These are phyloP conservation scores for Lyophyllum semitale DNA, from an alignment of 768 basidiomycete genomes.

Conservation along the genomic window DNA sequence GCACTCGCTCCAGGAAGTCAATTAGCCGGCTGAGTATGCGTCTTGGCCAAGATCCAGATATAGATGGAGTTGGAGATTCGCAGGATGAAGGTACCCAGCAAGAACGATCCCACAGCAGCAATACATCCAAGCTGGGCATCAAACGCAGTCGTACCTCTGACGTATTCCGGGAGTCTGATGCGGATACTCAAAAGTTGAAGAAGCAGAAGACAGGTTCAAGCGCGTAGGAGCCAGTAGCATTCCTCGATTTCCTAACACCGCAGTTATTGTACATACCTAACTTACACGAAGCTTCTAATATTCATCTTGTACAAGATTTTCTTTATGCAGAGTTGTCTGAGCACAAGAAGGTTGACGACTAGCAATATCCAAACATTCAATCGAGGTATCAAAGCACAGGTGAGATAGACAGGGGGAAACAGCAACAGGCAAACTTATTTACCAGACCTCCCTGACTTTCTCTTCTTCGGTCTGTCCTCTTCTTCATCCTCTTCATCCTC, in stretches of 20 bases:
- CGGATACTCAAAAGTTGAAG: constrained; percentile 33
- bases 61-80: not conserved
- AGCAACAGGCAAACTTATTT: not conserved
- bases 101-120: constrained; percentile 5
- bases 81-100: not conserved
- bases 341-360: not conserved
- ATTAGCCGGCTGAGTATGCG: not conserved
- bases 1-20: not conserved
- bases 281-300: not conserved
- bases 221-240: not conserved
- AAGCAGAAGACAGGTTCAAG: constrained; percentile 29
- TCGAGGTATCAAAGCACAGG: not conserved
- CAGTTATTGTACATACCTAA: not conserved
- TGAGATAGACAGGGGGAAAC: not conserved
- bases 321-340: too few relatives aligned
- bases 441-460: constrained; percentile 14
- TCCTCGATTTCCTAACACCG: not conserved
- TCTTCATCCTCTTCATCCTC: constrained; percentile 27
- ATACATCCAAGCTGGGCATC: constrained; percentile 28
- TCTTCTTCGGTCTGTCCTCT: constrained; percentile 39
- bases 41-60: constrained; percentile 1
- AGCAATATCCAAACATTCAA: not conserved
- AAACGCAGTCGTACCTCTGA: constrained; percentile 39
- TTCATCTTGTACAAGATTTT: not conserved
- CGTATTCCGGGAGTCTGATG: constrained; percentile 21